Percentiles rank a stretch among this genome's conserved stretches.
Conservation (phyloP, 225 moss, liverwort and hornwort genomes). For the Polytrichum commune region DNA sequence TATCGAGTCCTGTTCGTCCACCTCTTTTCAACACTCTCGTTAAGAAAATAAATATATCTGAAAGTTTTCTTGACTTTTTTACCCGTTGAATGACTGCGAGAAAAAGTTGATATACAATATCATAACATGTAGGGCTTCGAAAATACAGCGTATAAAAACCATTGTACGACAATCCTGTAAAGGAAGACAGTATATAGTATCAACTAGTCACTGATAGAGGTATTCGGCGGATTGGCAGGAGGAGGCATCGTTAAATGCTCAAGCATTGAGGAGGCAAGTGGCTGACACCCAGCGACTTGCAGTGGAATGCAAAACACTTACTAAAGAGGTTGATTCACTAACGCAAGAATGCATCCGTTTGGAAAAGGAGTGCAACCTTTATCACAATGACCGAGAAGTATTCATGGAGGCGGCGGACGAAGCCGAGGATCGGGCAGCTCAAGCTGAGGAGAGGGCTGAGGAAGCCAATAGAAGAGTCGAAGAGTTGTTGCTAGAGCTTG, state of each 20-base stretch:
- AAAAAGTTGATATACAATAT: too few relatives aligned
- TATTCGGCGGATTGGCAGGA: constrained; percentile 36
- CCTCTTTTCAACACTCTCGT: too few relatives aligned
- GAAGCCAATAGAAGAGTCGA: constrained; percentile 58
- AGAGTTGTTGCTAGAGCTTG: constrained; percentile 54
- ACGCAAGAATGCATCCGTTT: constrained; percentile 74
- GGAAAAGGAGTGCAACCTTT: constrained; percentile 77
- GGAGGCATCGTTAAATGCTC: constrained; percentile 79
- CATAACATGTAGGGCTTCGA: too few relatives aligned
- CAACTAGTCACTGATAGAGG: neutral
- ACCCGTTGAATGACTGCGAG: too few relatives aligned
- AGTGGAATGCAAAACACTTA: constrained; percentile 70
- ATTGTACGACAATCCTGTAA: neutral
- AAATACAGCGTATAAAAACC: too few relatives aligned
- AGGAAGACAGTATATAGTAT: neutral
- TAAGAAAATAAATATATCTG: too few relatives aligned
- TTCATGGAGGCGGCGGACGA: constrained; percentile 96
- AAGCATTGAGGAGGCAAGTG: constrained; percentile 80
- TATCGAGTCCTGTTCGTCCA: too few relatives aligned
- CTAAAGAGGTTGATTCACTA: constrained; percentile 64
- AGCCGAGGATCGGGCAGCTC: constrained; percentile 88
- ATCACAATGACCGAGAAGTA: constrained; percentile 85
- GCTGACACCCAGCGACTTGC: constrained; percentile 78
- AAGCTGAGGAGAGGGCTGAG: constrained; percentile 68
- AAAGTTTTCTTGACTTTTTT: too few relatives aligned